phyloP scores from a whole-genome alignment of 2,329 filamentous ascomycete genomes.

The Fusarium gaditjirri region DNA sequence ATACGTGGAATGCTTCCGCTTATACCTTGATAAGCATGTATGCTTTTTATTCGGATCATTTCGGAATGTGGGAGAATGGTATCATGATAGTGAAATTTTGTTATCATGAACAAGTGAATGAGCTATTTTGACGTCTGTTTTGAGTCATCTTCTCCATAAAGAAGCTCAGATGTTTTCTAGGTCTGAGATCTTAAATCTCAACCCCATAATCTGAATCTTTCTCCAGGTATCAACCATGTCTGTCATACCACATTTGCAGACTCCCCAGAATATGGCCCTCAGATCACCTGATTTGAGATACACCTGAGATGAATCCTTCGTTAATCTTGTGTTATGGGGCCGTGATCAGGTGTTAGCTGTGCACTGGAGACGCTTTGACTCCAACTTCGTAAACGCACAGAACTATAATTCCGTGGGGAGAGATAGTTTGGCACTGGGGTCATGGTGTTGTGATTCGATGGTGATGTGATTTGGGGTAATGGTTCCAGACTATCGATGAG shows the following conservation, averaged over 20 bases:
- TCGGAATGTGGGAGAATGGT: constrained; percentile 9
- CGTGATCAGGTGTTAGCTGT: neutral
- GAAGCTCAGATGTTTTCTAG: neutral
- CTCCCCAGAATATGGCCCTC: neutral
- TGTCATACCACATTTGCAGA: constrained; percentile 18
- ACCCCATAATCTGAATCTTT: constrained; percentile 1
- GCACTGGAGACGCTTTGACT: neutral
- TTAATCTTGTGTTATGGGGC: constrained; percentile 28
- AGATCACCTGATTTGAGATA: constrained; percentile 21
- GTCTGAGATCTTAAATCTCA: neutral
- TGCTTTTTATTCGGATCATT: constrained; percentile 12
- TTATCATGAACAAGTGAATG: neutral
- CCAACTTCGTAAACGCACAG: neutral
- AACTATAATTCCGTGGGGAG: neutral
- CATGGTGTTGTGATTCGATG: neutral
- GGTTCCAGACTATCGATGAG: neutral
- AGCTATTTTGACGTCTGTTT: neutral
- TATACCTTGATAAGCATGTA: neutral
- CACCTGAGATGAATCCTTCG: constrained; percentile 18
- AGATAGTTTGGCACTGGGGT: neutral
- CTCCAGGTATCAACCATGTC: neutral
- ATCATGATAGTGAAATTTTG: neutral
- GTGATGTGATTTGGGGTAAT: neutral
- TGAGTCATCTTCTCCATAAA: neutral
- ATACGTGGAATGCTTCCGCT: constrained; percentile 6